Evolutionary conservation across 768 basidiomycete species (phyloP).

Genomic region (Guyanaporus albipodus): DNA sequence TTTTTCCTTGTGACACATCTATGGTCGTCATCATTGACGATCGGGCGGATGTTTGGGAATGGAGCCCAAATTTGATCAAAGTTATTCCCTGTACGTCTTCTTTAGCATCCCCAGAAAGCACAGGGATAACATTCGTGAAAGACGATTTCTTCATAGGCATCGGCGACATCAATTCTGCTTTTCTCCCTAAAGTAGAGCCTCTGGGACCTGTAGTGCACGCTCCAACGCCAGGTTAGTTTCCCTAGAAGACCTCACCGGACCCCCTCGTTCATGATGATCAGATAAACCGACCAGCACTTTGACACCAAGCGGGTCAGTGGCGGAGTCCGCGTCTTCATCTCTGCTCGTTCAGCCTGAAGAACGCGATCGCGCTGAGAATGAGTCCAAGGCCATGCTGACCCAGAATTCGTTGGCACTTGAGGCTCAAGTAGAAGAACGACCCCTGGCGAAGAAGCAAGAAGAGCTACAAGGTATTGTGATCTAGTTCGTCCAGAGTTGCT

Average conservation of each 20-base stretch:
- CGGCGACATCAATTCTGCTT: conserved; percentile 96
- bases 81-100: conserved; percentile 84
- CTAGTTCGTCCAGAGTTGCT: conserved; percentile 6
- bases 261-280: conserved; percentile 16
- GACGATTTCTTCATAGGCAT: conserved; percentile 98
- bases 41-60: conserved; percentile 97
- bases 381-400: conserved; percentile 55
- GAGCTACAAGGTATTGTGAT: conserved; percentile 51
- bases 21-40: conserved; percentile 99
- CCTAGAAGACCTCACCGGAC: neutral
- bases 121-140: conserved; percentile 29
- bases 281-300: conserved; percentile 16
- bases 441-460: conserved; percentile 85
- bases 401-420: conserved; percentile 75
- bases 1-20: conserved; percentile 95
- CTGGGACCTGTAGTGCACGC: conserved; percentile 24
- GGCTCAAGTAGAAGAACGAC: conserved; percentile 80
- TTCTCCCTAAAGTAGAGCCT: conserved; percentile 76
- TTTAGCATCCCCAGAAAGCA: neutral
- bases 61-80: conserved; percentile 94
- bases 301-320: conserved; percentile 16
- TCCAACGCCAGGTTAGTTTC: conserved; percentile 23
- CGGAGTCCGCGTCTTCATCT: conserved; percentile 9
- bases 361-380: conserved; percentile 41
- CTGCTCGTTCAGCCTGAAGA: conserved; percentile 32